These are phyloP conservation scores for Vitis hybrid DNA, from an alignment of 177 flowering plant genomes.

Conservation along the genomic window DNA sequence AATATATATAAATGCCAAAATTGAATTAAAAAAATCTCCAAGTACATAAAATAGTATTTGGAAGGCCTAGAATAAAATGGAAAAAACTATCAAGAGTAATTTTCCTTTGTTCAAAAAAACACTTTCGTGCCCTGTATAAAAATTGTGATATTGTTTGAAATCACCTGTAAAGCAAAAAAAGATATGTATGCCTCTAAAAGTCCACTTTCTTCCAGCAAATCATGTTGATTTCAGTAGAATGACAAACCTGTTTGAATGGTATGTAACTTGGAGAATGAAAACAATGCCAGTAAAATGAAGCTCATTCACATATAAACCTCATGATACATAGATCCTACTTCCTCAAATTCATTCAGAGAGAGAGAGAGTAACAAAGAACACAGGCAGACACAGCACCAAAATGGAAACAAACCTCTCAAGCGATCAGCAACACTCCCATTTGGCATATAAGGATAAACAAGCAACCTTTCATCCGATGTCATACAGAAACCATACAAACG, in stretches of 20 bases:
- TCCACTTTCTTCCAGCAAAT: not conserved
- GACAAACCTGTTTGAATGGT: no score
- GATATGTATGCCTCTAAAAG: not conserved
- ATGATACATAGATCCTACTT: not conserved
- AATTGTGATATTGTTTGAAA: not conserved
- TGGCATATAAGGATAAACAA: conserved; percentile 93
- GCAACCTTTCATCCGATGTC: conserved; percentile 84
- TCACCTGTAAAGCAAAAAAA: not conserved
- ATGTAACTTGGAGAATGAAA: not conserved
- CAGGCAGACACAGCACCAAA: not conserved
- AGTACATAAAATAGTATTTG: no score
- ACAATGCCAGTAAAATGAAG: no score
- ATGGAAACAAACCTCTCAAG: conserved; percentile 65
- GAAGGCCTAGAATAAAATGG: no score
- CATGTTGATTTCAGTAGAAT: not conserved
- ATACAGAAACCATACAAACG: conserved; percentile 91
- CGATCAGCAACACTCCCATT: conserved; percentile 98
- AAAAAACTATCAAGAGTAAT: no score
- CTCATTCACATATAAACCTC: no score
- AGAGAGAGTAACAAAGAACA: not conserved
- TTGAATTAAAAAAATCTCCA: no score
- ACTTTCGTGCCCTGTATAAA: not conserved
- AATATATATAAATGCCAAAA: no score
- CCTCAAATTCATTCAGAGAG: not conserved
- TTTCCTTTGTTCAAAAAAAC: no score